Base-by-base conservation (phyloP, 179 eudicot species). In the Spergularia azorica region DNA sequence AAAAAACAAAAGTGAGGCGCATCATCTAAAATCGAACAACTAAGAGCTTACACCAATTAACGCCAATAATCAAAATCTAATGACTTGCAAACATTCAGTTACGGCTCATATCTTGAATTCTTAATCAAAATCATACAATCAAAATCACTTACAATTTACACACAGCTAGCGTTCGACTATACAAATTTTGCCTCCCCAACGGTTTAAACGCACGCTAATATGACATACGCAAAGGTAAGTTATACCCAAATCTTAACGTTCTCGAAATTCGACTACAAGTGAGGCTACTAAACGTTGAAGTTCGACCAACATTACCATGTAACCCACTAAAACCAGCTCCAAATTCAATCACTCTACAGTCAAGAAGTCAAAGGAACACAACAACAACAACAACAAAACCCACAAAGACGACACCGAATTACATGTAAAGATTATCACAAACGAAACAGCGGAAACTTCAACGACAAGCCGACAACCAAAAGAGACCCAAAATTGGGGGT, bases 1-100 rank as follows among this genome's bases (percentile, higher is more conserved):
- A 36, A 36, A 36, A 69, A 69, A 26, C n/a, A 69, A 69, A 51
- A 26, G 81, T 74, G 4, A 16, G 72, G 71, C 62, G 61, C 20
- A 46, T 13, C 38, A n/a, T 41, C 6, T 67, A 55, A 67, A 15
- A 48, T 48, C 56, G 46, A 48, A 43, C 9, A 46, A 18, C n/a
- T 11, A 18, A 48, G 18, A 67, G 8, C 38, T 18, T 46, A 14
- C 66, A 67, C 38, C 32, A 46, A 67, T 56, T 4, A 41, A 39
- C 39, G 52, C 9, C 52, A 39, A 65, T 32, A 38, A 36, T 36
- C 39, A 36, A 36, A 3, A 2, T 36, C 39, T 36, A 36, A 36
- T 36, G 39, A 36, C 39, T 36, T 36, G 39, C 39, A 36, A 36
- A 36, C 39, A 36, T 36, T 36, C 4, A 36, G 39, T 36, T 36